Evolutionary conservation across 2,329 filamentous ascomycete species (phyloP), one percentile per base, ranked within the genome.

Genomic region (Paecilomyces variotii): DNA sequence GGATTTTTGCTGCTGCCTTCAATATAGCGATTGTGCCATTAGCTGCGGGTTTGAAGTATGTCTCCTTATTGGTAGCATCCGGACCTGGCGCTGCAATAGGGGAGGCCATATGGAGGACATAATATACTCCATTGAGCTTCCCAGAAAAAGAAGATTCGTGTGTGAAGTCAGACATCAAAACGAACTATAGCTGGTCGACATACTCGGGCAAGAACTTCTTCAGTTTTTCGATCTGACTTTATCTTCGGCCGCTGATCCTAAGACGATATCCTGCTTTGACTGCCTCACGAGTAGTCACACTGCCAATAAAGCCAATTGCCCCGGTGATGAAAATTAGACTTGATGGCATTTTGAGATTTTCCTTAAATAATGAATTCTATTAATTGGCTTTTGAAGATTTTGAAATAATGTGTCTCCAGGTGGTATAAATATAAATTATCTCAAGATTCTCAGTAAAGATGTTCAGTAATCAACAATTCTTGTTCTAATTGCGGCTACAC

Each of bases 261-360:
- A 65, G 56, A 2, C 60, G 59, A 27, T 67, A 61, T 2, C 64
- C 63, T 14, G 63, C 62, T 30, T 59, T 56, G 7, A 68, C 52
- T 14, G 61, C 54, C 2, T 35, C 49, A 2, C 51, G 51, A n/a
- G 61, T 58, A 6, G 61, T 56, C 3, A 60, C 52, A 6, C 60
- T 58, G n/a, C 65, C 65, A 45, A 68, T 65, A 56, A 67, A 67
- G 34, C 63, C 66, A 10, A 63, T 67, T 3, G 63, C 60, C 19
- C 65, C 66, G 32, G 66, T 67, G 28, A 68, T 61, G 25, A 67
- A 64, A 19, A 66, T 60, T 1, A 63, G 57, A 1, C 32, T 11
- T 24, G 39, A 52, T 7, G 56, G 14, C 56, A 57, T 39, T 39
- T n/a, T 57, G 12, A 24, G 24, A 32, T 32, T 2, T 32, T 32